phyloP scores from a whole-genome alignment of 1,284 basidiomycete species.

The Pascua sp. region DNA sequence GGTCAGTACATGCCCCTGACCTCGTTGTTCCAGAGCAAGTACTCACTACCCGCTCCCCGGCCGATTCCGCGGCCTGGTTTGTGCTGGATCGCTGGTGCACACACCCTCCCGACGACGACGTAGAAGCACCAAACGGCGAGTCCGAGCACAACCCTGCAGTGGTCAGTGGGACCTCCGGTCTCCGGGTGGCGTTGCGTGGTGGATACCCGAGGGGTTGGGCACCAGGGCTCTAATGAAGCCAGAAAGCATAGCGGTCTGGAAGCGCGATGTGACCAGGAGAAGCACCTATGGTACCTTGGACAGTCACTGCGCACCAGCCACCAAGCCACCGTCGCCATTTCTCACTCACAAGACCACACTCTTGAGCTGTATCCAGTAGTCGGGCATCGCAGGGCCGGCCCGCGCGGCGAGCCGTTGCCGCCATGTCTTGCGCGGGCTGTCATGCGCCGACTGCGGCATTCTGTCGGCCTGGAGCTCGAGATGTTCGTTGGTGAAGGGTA shows the following conservation, averaged over 20 bases:
- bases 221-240: no score
- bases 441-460: neutral
- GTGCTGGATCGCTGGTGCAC: constrained; percentile 60
- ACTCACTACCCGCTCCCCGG: constrained; percentile 60
- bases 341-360: constrained; percentile 26
- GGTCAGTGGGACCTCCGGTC: neutral
- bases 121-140: constrained; percentile 54
- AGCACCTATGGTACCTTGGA: no score
- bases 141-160: constrained; percentile 31
- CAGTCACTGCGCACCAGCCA: no score
- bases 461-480: neutral
- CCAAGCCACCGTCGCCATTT: neutral
- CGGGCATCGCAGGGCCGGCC: constrained; percentile 13
- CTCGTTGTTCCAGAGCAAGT: neutral
- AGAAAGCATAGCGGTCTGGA: no score
- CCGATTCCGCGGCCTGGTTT: constrained; percentile 52
- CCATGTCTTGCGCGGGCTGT: neutral
- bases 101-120: constrained; percentile 66
- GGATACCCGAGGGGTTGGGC: no score
- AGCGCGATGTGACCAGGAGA: no score
- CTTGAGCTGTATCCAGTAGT: constrained; percentile 33
- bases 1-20: neutral
- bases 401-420: neutral
- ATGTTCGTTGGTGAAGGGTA: no score
- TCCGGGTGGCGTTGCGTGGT: no score